Percentiles rank a stretch among this genome's conserved stretches.
These are phyloP conservation scores for Cryoendolithus antarcticus DNA, from an alignment of 2,329 filamentous ascomycete genomes.

Conservation along the genomic window DNA sequence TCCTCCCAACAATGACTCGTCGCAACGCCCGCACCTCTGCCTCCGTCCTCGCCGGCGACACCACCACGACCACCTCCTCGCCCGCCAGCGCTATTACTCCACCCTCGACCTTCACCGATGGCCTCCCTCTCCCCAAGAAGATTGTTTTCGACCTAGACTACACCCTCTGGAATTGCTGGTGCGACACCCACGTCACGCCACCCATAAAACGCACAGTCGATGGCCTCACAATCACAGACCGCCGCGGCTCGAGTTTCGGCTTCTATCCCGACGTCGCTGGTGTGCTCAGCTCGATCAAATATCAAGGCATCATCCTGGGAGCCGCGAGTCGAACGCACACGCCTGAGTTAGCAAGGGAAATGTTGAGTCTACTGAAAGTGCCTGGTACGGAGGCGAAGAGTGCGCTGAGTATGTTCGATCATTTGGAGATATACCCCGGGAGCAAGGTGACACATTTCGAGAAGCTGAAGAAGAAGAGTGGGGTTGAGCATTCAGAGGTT, in stretches of 20 bases:
- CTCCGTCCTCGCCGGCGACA: conserved; percentile 3
- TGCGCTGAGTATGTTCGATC: conserved; percentile 43
- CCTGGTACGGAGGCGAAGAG: conserved; percentile 36
- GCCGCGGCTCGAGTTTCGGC: conserved; percentile 32
- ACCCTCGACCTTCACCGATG: conserved; percentile 49
- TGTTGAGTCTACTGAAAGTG: conserved; percentile 63
- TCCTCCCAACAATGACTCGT: conserved; percentile 1
- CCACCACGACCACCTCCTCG: conserved; percentile 23
- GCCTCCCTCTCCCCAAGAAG: conserved; percentile 63
- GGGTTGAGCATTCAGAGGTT: conserved; percentile 68
- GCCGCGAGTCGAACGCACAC: conserved; percentile 72
- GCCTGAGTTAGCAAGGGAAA: conserved; percentile 66
- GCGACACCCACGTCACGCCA: conserved; percentile 77
- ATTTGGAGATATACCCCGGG: conserved; percentile 54
- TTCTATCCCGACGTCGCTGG: conserved; percentile 35
- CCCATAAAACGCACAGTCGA: conserved; percentile 47
- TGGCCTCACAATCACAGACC: conserved; percentile 39
- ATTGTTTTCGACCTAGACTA: conserved; percentile 95
- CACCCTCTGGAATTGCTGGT: conserved; percentile 98
- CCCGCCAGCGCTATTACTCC: conserved; percentile 25
- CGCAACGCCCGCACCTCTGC: conserved; percentile 1
- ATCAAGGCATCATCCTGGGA: conserved; percentile 46
- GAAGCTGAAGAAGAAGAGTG: conserved; percentile 56
- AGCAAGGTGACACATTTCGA: conserved; percentile 81
- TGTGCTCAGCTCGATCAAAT: conserved; percentile 45